phyloP scores from a whole-genome alignment of 805 yeast genomes.

The Candida ortonii region DNA sequence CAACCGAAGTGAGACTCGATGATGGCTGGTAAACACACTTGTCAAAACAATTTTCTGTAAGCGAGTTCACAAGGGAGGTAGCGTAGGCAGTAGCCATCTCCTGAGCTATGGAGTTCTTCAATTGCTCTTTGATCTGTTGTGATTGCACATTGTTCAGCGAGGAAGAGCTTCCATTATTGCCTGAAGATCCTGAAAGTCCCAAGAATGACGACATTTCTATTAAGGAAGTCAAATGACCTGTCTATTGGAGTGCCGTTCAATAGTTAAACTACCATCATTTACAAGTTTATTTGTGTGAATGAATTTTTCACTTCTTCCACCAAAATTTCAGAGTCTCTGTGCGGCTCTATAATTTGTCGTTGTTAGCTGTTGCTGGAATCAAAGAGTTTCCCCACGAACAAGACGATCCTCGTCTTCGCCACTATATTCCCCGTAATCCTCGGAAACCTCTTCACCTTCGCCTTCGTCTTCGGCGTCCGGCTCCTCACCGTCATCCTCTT shows the following conservation, averaged over 20 bases:
- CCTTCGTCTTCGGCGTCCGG: constrained; percentile 30
- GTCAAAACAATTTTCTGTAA: constrained; percentile 84
- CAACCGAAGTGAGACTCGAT: constrained; percentile 42
- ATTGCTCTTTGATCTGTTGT: constrained; percentile 53
- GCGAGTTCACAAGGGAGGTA: constrained; percentile 77
- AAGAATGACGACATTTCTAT: constrained; percentile 31
- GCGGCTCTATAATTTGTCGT: too few species aligned
- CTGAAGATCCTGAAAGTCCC: constrained; percentile 29
- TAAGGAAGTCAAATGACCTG: too few species aligned
- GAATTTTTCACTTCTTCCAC: too few species aligned
- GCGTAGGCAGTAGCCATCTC: constrained; percentile 93
- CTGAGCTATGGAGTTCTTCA: constrained; percentile 69
- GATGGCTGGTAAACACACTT: constrained; percentile 70
- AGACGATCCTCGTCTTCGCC: constrained; percentile 17
- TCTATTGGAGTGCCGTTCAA: too few species aligned
- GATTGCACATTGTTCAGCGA: constrained; percentile 25
- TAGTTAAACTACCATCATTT: too few species aligned
- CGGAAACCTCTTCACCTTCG: constrained; percentile 30
- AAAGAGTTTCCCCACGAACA: background rate
- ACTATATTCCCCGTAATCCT: constrained; percentile 19
- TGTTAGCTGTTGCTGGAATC: background rate
- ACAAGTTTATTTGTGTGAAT: too few species aligned
- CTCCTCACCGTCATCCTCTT: constrained; percentile 23
- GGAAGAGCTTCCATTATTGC: constrained; percentile 9
- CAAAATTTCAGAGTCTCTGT: too few species aligned